Base-by-base conservation (phyloP, 805 yeast genomes). In the Metschnikowia kunwiensis region DNA sequence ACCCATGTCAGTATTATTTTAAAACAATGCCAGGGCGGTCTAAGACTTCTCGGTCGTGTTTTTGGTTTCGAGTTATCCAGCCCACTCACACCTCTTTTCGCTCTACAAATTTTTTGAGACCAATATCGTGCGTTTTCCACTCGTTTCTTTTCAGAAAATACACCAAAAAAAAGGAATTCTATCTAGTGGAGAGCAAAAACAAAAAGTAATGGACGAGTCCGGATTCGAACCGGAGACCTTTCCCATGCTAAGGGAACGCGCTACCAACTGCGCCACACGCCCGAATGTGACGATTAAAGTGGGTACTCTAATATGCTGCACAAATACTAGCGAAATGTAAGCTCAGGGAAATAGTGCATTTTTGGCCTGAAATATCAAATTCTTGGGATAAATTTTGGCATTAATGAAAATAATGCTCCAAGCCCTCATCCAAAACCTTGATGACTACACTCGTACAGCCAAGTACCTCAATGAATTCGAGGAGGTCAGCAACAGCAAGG, bases 231-330 rank as follows among this genome's bases (percentile, higher is more conserved):
- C 82, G 77, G 77, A 75, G 82, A 77, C 83, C 82, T 77, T 75
- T 75, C 80, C 75, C 82, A 77, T 77, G 82, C 82, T 76, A 77
- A 77, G 82, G 77, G 79, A 75, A 75, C 83, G 82, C 83, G 83
- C 83, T 78, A 78, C 83, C 82, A 76, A 78, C 83, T 78, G 74
- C 83, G 83, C 83, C 83, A 78, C 82, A 77, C 79, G 82, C 83
- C 82, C 82, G 12, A n/a, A 7, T 15, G 12, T 20, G 22, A 9
- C 22, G 9, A 9, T 7, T 7, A 20, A 20, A 7, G 7, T 9
- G 22, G n/a, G n/a, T n/a, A n/a, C n/a, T n/a, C n/a, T n/a, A n/a
- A n/a, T 20, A 9, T 9, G 22, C 22, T 7, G 22, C 22, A 20
- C 22, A 20, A 20, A 20, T 20, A 20, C 9, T n/a, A n/a, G n/a